Evolutionary conservation across 2,329 filamentous ascomycete species (phyloP).

Genomic region (Xylariaceae sp.): DNA sequence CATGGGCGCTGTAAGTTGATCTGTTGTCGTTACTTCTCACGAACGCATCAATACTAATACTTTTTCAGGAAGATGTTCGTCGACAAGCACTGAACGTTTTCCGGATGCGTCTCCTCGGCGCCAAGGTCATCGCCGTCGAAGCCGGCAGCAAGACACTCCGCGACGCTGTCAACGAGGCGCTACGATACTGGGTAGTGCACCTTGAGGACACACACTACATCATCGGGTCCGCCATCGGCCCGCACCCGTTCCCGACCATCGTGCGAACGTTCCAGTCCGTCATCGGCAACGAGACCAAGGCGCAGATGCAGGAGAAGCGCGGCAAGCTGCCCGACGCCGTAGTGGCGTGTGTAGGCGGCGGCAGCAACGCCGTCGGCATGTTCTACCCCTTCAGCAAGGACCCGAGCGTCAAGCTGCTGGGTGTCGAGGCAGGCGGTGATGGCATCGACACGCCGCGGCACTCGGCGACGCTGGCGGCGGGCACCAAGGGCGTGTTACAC

Average conservation of each 20-base stretch:
- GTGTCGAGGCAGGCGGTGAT: slow-evolving; percentile 93
- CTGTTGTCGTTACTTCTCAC: neutral
- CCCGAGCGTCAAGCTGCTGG: slow-evolving; percentile 77
- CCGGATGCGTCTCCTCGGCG: slow-evolving; percentile 93
- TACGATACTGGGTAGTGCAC: slow-evolving; percentile 89
- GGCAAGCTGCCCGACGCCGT: slow-evolving; percentile 93
- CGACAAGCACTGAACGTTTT: slow-evolving; percentile 97
- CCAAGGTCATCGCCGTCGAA: slow-evolving; percentile 88
- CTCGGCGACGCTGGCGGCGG: slow-evolving; percentile 81
- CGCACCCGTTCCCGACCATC: slow-evolving; percentile 96
- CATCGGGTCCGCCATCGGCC: slow-evolving; percentile 94
- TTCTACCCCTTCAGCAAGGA: slow-evolving; percentile 95
- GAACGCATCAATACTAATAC: neutral
- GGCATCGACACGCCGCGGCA: slow-evolving; percentile 82
- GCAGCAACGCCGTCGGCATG: slow-evolving; percentile 94
- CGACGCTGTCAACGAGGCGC: slow-evolving; percentile 90
- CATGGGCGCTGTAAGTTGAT: slow-evolving; percentile 73
- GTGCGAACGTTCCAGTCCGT: slow-evolving; percentile 97
- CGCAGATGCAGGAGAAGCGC: slow-evolving; percentile 78
- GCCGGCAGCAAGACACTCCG: slow-evolving; percentile 79
- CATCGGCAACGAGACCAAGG: slow-evolving; percentile 91
- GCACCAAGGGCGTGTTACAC: slow-evolving; percentile 88
- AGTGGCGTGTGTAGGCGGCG: slow-evolving; percentile 93
- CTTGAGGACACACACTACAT: slow-evolving; percentile 97
- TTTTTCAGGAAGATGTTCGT: slow-evolving; percentile 73